Conservation (phyloP, 2,329 filamentous ascomycete species). For the Elsinoe necatrix region DNA sequence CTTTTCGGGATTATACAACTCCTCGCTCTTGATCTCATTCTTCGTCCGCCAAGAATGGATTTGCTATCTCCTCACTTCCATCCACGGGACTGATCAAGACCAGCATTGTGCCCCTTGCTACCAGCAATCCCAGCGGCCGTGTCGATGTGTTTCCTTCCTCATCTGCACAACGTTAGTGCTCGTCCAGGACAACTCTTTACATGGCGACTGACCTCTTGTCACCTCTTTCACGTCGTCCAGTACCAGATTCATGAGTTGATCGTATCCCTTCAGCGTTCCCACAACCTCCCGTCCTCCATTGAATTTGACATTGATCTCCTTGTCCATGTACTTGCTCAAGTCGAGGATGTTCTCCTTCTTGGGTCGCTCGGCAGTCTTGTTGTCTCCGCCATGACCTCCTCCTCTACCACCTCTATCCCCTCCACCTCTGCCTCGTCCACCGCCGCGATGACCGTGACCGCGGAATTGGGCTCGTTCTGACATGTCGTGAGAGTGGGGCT, state of each 20-base stretch:
- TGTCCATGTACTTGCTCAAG: slow-evolving; percentile 92
- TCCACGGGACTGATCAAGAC: slow-evolving; percentile 89
- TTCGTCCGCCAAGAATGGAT: slow-evolving; percentile 75
- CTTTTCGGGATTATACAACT: too few species aligned
- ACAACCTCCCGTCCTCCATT: slow-evolving; percentile 91
- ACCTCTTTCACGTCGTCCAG: slow-evolving; percentile 88
- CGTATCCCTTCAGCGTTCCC: slow-evolving; percentile 87
- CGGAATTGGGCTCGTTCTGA: slow-evolving; percentile 49
- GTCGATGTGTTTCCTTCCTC: slow-evolving; percentile 84
- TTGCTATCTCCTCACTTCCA: slow-evolving; percentile 90
- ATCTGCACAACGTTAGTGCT: slow-evolving; percentile 46
- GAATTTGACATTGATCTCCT: slow-evolving; percentile 91
- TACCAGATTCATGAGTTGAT: slow-evolving; percentile 96
- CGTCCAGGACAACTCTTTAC: slow-evolving; percentile 37
- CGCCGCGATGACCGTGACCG: slow-evolving; percentile 36
- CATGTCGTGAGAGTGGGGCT: slow-evolving; percentile 31
- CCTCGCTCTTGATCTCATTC: slow-evolving; percentile 34
- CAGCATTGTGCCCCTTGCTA: slow-evolving; percentile 83
- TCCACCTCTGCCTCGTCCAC: slow-evolving; percentile 31
- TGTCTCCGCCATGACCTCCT: slow-evolving; percentile 24
- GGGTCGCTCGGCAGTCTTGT: slow-evolving; percentile 44
- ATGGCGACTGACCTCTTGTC: slow-evolving; percentile 59
- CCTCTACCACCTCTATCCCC: slow-evolving; percentile 27
- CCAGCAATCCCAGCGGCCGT: slow-evolving; percentile 73
- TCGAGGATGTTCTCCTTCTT: slow-evolving; percentile 99